These are phyloP conservation scores for Maudiozyma humilis DNA, from an alignment of 1,139 yeast genomes.

Conservation along the genomic window DNA sequence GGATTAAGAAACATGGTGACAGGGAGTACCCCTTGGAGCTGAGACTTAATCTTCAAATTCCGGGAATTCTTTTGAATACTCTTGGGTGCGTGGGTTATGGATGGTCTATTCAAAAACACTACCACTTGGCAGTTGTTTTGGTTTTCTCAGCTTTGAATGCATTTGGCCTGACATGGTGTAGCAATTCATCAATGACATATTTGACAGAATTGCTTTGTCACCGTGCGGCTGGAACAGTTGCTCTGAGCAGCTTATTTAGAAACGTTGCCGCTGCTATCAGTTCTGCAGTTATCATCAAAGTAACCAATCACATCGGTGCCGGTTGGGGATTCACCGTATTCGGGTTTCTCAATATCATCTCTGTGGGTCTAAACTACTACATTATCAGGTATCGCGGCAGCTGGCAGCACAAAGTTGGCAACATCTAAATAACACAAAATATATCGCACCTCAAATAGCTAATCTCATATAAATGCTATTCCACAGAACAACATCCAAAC, in stretches of 20 bases:
- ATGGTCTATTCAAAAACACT: conserved; percentile 42
- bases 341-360: conserved; percentile 37
- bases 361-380: conserved; percentile 19
- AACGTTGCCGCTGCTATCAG: conserved; percentile 51
- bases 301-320: conserved; percentile 41
- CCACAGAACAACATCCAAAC: neutral
- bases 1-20: conserved; percentile 26
- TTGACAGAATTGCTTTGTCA: conserved; percentile 46
- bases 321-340: conserved; percentile 57
- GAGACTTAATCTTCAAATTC: conserved; percentile 39
- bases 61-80: conserved; percentile 41
- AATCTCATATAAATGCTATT: neutral
- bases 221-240: conserved; percentile 49
- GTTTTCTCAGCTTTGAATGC: conserved; percentile 42
- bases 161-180: conserved; percentile 53
- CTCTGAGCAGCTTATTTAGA: conserved; percentile 48
- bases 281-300: conserved; percentile 39
- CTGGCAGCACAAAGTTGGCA: conserved; percentile 10
- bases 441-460: neutral
- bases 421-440: neutral
- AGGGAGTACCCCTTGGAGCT: conserved; percentile 37
- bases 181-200: conserved; percentile 50
- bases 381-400: conserved; percentile 14
- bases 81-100: conserved; percentile 48
- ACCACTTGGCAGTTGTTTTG: conserved; percentile 39